Percentiles rank a stretch among this genome's conserved stretches.
Conservation (phyloP, 202 grass and related monocot genomes). For the Zoysia matrella region DNA sequence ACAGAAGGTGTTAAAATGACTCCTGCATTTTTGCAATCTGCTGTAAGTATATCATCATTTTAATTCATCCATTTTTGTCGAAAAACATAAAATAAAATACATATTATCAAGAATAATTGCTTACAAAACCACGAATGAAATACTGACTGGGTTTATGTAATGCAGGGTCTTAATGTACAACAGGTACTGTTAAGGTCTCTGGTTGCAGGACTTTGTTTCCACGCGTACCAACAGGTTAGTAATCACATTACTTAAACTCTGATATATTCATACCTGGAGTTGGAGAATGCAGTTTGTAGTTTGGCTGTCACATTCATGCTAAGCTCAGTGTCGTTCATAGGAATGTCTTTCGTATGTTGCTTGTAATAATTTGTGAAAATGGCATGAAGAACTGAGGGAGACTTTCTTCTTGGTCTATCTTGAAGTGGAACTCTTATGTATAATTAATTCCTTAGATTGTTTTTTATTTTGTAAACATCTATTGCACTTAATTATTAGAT, state of each 20-base stretch:
- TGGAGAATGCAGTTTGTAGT: background rate
- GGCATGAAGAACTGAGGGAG: background rate
- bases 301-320: background rate
- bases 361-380: background rate
- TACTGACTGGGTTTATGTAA: constrained; percentile 6
- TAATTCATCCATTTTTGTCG: background rate
- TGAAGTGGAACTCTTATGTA: background rate
- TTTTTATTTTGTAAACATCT: background rate
- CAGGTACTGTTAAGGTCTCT: constrained; percentile 54
- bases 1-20: constrained; percentile 86
- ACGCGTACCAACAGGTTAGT: constrained; percentile 54
- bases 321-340: background rate
- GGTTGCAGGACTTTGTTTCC: constrained; percentile 26
- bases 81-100: background rate
- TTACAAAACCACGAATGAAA: constrained; percentile 5
- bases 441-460: background rate
- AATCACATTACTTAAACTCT: constrained; percentile 1
- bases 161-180: constrained; percentile 51
- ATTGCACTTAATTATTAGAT: background rate
- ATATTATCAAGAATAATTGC: background rate
- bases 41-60: constrained; percentile 67
- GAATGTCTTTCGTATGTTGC: background rate
- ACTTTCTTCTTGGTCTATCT: background rate
- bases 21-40: constrained; percentile 71
- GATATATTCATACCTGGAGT: background rate